phyloP scores from a whole-genome alignment of 495 filamentous ascomycete genomes.

The Hypoxylon rickii region DNA sequence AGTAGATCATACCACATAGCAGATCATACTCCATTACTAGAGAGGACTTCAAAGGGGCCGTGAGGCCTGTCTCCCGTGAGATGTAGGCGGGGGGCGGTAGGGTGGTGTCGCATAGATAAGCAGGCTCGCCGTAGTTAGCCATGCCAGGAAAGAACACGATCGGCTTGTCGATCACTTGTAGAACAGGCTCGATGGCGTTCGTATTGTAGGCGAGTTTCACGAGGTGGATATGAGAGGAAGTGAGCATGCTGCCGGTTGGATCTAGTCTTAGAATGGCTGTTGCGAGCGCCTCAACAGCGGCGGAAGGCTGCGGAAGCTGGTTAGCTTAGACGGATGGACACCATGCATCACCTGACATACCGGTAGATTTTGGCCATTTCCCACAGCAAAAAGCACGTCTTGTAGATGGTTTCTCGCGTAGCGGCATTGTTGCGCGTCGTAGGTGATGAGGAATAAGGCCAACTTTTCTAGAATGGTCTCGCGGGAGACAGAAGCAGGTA shows the following conservation, averaged over 20 bases:
- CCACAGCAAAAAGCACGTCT: slow-evolving; percentile 36
- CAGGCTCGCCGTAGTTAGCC: slow-evolving; percentile 34
- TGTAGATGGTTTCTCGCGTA: slow-evolving; percentile 43
- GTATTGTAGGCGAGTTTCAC: slow-evolving; percentile 60
- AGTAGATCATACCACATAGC: slow-evolving; percentile 77
- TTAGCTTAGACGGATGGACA: slow-evolving; percentile 5
- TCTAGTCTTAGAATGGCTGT: slow-evolving; percentile 74
- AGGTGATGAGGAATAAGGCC: slow-evolving; percentile 47
- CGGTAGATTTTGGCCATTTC: slow-evolving; percentile 40
- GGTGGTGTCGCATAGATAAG: slow-evolving; percentile 39
- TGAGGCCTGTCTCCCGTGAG: slow-evolving; percentile 60
- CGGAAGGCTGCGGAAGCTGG: slow-evolving; percentile 49
- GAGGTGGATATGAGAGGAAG: slow-evolving; percentile 66
- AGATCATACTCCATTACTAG: slow-evolving; percentile 79
- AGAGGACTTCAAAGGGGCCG: slow-evolving; percentile 56
- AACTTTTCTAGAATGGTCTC: slow-evolving; percentile 40
- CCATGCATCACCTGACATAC: slow-evolving; percentile 31
- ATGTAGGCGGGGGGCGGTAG: slow-evolving; percentile 55
- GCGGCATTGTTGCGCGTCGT: slow-evolving; percentile 53
- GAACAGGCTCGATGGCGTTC: slow-evolving; percentile 56
- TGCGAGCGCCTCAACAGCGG: slow-evolving; percentile 63
- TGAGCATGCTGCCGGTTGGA: slow-evolving; percentile 70
- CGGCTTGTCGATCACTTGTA: slow-evolving; percentile 70
- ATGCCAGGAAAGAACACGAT: slow-evolving; percentile 67
- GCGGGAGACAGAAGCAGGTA: slow-evolving; percentile 22